phyloP scores from a whole-genome alignment of 2,329 filamentous ascomycete genomes.

The Xylariaceae sp. region DNA sequence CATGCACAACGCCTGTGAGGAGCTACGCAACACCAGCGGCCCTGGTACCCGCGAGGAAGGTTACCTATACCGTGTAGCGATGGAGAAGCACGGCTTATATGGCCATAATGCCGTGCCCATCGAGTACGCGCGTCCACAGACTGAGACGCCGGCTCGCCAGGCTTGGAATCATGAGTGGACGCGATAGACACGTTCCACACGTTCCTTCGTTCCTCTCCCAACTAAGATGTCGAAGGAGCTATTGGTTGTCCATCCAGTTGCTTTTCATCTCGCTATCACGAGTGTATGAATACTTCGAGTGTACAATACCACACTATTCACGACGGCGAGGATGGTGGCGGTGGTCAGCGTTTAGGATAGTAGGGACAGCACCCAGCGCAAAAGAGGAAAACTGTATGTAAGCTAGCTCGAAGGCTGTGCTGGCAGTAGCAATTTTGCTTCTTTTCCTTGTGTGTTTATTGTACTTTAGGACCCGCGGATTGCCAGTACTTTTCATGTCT shows the following conservation, averaged over 20 bases:
- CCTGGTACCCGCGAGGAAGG: slow-evolving; percentile 67
- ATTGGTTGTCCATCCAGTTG: background rate
- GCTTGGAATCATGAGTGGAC: slow-evolving; percentile 97
- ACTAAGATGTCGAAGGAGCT: background rate
- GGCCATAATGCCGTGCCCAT: slow-evolving; percentile 77
- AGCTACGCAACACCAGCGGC: slow-evolving; percentile 68
- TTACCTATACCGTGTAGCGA: slow-evolving; percentile 82
- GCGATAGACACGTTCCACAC: slow-evolving; percentile 50
- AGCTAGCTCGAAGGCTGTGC: no score
- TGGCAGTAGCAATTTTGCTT: no score
- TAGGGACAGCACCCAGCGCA: no score
- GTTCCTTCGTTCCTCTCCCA: background rate
- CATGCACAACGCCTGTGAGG: slow-evolving; percentile 88
- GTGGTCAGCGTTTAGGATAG: no score
- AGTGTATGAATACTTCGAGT: background rate
- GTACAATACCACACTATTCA: background rate
- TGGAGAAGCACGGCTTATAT: slow-evolving; percentile 90
- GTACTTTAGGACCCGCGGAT: no score
- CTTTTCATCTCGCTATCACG: no score
- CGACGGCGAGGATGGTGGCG: background rate
- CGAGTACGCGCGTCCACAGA: slow-evolving; percentile 87
- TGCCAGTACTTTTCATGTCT: no score
- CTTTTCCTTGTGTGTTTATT: no score
- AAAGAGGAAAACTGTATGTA: no score
- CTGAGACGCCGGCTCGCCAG: slow-evolving; percentile 77